Percentiles rank a stretch among this genome's conserved stretches.
Conservation (phyloP, 148 eudicot species). For the Agrostemma githago region DNA sequence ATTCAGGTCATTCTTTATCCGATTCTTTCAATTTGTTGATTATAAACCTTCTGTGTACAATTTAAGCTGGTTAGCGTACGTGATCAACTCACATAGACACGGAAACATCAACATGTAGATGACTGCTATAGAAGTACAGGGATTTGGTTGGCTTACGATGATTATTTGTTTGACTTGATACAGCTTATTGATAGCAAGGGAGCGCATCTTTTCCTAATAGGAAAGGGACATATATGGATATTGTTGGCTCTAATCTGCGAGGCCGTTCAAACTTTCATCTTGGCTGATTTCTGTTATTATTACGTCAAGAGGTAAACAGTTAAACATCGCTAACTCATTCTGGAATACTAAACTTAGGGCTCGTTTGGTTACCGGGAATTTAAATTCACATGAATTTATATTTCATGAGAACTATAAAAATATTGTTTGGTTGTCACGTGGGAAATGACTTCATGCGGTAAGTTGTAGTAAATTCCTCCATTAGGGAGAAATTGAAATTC, state of each 20-base stretch:
- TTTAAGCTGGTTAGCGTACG: not conserved
- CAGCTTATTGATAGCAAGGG: slow-evolving; percentile 71
- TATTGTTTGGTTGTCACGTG: too few species aligned
- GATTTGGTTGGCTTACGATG: not conserved
- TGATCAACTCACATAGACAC: not conserved
- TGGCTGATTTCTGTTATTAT: slow-evolving; percentile 87
- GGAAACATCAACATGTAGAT: too few species aligned
- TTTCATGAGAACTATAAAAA: too few species aligned
- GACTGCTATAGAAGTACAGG: too few species aligned
- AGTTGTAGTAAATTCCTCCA: too few species aligned
- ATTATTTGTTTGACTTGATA: not conserved
- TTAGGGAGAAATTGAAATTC: too few species aligned
- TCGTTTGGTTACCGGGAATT: too few species aligned
- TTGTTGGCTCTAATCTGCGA: slow-evolving; percentile 54
- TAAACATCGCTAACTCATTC: slow-evolving; percentile 13
- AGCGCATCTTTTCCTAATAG: slow-evolving; percentile 36
- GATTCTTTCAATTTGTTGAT: not conserved
- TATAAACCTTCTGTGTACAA: not conserved
- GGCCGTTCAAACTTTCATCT: slow-evolving; percentile 70
- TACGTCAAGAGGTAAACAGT: slow-evolving; percentile 74
- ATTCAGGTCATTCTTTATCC: slow-evolving; percentile 43
- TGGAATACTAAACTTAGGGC: not conserved
- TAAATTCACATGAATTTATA: too few species aligned
- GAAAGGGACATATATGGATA: slow-evolving; percentile 59
- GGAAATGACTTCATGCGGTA: too few species aligned